Conservation (phyloP, 805 yeast genomes). For the Teunomyces lycoperdinae region DNA sequence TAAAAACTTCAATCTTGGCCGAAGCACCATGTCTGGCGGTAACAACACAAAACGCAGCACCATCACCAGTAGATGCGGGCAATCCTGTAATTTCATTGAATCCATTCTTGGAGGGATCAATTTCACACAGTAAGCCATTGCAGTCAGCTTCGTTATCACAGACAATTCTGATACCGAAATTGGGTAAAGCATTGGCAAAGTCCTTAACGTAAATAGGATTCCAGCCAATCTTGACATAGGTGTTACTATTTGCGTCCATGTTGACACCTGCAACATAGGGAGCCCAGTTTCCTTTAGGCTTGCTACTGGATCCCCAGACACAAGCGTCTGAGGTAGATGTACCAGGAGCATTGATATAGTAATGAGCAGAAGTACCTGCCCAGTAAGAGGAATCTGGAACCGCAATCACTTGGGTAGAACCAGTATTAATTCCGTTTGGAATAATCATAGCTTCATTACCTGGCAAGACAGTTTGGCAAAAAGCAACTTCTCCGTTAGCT, state of each 20-base stretch:
- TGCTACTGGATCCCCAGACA: constrained; percentile 70
- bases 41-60: constrained; percentile 80
- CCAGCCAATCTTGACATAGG: constrained; percentile 87
- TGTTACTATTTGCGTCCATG: constrained; percentile 64
- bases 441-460: constrained; percentile 94
- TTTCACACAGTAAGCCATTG: constrained; percentile 75
- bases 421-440: constrained; percentile 66
- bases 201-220: constrained; percentile 78
- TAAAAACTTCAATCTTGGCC: constrained; percentile 73
- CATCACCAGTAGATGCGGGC: constrained; percentile 43
- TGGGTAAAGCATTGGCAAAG: constrained; percentile 55
- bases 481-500: constrained; percentile 62
- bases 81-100: constrained; percentile 53
- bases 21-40: constrained; percentile 63
- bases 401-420: constrained; percentile 55
- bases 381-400: constrained; percentile 85
- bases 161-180: constrained; percentile 67
- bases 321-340: constrained; percentile 73
- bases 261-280: constrained; percentile 94
- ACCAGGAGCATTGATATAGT: constrained; percentile 82
- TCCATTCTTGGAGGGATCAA: constrained; percentile 65
- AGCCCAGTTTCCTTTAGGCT: constrained; percentile 86
- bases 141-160: constrained; percentile 72
- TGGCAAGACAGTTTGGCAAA: constrained; percentile 91
- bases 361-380: constrained; percentile 86